Conservation (phyloP, 2,329 filamentous ascomycete genomes). For the Cladosporium sp. region DNA sequence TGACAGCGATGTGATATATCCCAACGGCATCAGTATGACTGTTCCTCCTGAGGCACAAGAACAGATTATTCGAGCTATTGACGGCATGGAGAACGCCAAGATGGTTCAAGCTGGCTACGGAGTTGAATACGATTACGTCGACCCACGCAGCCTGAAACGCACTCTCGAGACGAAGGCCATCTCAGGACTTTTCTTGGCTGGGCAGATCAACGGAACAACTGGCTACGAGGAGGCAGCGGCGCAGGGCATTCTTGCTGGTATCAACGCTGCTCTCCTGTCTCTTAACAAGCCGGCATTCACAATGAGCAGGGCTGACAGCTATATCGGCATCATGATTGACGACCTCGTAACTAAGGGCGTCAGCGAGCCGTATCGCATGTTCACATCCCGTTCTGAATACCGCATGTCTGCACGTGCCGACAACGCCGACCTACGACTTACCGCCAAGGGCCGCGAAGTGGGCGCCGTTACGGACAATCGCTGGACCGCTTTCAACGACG, state of each 20-base stretch:
- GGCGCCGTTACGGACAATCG: conserved; percentile 78
- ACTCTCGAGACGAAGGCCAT: conserved; percentile 95
- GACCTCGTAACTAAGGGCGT: conserved; percentile 96
- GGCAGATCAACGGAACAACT: conserved; percentile 97
- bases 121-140: conserved; percentile 98
- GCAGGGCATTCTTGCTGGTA: conserved; percentile 87
- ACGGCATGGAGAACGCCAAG: conserved; percentile 80
- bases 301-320: conserved; percentile 81
- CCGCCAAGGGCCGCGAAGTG: conserved; percentile 70
- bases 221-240: conserved; percentile 97
- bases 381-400: conserved; percentile 93
- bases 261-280: conserved; percentile 85
- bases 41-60: conserved; percentile 86
- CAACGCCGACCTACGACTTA: conserved; percentile 88
- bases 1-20: conserved; percentile 84
- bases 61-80: conserved; percentile 78
- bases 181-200: conserved; percentile 82
- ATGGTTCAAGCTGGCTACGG: conserved; percentile 97
- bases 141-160: conserved; percentile 82
- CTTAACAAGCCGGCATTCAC: conserved; percentile 64
- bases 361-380: conserved; percentile 97
- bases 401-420: conserved; percentile 89
- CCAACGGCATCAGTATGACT: conserved; percentile 97
- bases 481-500: conserved; percentile 69
- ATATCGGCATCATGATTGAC: conserved; percentile 98